A percentile compares a stretch with the other conserved stretches of the same genome.
Evolutionary conservation across 1,139 yeast genomes (phyloP).

Genomic region (Suhomyces terraborum): DNA sequence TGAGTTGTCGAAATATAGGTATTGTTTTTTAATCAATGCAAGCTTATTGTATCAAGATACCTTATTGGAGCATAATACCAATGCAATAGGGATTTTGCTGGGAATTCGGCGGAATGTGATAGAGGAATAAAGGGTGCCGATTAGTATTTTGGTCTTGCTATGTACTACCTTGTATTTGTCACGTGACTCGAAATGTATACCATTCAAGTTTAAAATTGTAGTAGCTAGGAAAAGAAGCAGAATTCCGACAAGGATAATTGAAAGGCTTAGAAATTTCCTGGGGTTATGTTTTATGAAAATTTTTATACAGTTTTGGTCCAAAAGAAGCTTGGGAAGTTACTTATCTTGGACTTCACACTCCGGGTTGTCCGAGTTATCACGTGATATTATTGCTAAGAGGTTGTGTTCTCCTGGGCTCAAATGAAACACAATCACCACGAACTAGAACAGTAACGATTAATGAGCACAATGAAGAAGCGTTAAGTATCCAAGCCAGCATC

Average conservation of each 20-base stretch:
- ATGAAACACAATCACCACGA: slow-evolving; percentile 1
- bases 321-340: background rate
- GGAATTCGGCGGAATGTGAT: background rate
- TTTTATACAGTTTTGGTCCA: background rate
- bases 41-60: background rate
- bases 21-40: slow-evolving; percentile 5
- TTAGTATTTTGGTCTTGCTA: slow-evolving; percentile 10
- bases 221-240: too few relatives aligned
- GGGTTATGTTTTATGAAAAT: too few relatives aligned
- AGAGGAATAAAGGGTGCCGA: background rate
- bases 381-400: background rate
- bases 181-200: slow-evolving; percentile 9
- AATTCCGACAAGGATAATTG: too few relatives aligned
- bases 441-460: too few relatives aligned
- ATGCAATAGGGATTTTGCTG: slow-evolving; percentile 4
- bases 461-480: too few relatives aligned
- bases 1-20: background rate
- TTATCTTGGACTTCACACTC: background rate
- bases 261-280: too few relatives aligned
- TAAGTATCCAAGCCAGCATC: too few relatives aligned
- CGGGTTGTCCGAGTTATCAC: slow-evolving; percentile 4
- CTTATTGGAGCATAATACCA: slow-evolving; percentile 9
- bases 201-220: background rate
- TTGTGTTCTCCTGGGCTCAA: slow-evolving; percentile 1
- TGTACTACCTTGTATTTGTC: slow-evolving; percentile 3